Evolutionary conservation across 2,329 filamentous ascomycete species (phyloP).

Genomic region (Alternaria atra): DNA sequence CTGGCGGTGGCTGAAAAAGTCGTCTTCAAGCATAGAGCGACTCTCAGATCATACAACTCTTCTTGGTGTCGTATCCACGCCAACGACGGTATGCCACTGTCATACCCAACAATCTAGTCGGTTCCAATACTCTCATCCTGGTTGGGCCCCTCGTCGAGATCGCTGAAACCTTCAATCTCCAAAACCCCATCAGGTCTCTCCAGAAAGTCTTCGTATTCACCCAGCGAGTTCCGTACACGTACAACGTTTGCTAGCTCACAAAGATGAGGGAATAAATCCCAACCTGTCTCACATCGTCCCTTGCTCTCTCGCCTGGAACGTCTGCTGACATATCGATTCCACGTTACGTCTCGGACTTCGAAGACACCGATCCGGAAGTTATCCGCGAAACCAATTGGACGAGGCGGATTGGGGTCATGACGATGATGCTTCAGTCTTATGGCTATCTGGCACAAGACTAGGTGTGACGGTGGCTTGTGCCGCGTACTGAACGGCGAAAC

Average conservation of each 20-base stretch:
- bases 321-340: not conserved
- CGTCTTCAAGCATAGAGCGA: not conserved
- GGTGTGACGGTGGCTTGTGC: not conserved
- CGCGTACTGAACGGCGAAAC: not conserved
- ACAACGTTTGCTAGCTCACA: not conserved
- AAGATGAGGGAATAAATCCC: not conserved
- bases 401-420: not conserved
- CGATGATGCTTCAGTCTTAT: not conserved
- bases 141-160: not conserved
- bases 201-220: not conserved
- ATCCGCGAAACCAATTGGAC: not conserved
- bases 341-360: not conserved
- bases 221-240: not conserved
- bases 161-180: not conserved
- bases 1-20: constrained; percentile 29
- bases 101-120: not conserved
- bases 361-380: not conserved
- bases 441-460: not conserved
- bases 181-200: not conserved
- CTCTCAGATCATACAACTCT: no score
- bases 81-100: not conserved
- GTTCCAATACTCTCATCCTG: not conserved
- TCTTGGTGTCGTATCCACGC: not conserved
- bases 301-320: not conserved
- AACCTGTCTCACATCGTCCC: not conserved